A percentile compares a stretch with the other conserved stretches of the same genome.
These are phyloP conservation scores for Alternaria consortialis DNA, from an alignment of 2,329 filamentous ascomycete species.

Conservation along the genomic window DNA sequence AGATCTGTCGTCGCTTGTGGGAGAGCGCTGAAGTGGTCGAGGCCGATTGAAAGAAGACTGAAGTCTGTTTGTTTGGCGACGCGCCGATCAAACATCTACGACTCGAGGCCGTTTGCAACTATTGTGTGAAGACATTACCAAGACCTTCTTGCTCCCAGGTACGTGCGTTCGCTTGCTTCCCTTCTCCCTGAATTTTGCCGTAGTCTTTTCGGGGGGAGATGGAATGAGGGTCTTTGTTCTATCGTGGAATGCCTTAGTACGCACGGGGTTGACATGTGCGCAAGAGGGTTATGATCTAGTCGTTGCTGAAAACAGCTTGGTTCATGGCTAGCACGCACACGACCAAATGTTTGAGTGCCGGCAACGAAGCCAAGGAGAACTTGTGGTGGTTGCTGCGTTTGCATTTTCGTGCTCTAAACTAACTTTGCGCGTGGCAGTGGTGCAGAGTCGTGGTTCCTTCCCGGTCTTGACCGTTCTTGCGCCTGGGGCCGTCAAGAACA, in stretches of 20 bases:
- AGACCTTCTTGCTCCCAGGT: slow-evolving; percentile 11
- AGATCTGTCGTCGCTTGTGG: slow-evolving; percentile 53
- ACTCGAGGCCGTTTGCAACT: slow-evolving; percentile 11
- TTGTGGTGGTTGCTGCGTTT: neutral
- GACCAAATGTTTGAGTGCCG: slow-evolving; percentile 1
- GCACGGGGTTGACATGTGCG: slow-evolving; percentile 3
- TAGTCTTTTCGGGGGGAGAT: neutral
- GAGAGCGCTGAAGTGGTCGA: slow-evolving; percentile 50
- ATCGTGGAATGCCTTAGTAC: neutral
- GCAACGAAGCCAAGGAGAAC: neutral
- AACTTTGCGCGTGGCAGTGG: slow-evolving; percentile 2
- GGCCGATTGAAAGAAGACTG: slow-evolving; percentile 39
- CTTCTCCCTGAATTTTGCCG: slow-evolving; percentile 4
- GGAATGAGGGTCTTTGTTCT: slow-evolving; percentile 2
- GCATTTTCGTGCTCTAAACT: neutral
- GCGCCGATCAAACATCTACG: slow-evolving; percentile 13
- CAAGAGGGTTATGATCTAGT: slow-evolving; percentile 5
- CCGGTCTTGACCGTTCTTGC: neutral
- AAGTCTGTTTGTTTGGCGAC: neutral
- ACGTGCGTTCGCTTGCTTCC: slow-evolving; percentile 7
- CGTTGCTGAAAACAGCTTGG: slow-evolving; percentile 1
- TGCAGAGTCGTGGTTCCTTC: neutral
- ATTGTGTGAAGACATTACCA: slow-evolving; percentile 6
- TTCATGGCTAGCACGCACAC: neutral
- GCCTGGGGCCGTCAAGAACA: neutral